These are phyloP conservation scores for Fusarium sp. DNA, from an alignment of 2,329 filamentous ascomycete genomes.

Conservation along the genomic window DNA sequence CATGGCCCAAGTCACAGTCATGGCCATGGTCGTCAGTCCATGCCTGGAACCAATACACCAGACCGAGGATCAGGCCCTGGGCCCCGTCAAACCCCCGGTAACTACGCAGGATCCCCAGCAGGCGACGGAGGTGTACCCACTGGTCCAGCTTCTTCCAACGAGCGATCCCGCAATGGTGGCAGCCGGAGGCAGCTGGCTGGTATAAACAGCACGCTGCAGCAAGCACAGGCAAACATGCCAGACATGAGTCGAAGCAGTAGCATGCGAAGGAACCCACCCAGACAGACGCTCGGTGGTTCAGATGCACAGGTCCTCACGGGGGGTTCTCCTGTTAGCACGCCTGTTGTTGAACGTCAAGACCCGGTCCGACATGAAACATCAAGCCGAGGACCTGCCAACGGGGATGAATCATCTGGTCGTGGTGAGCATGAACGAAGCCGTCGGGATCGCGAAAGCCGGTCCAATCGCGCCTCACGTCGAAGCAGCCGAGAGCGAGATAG, in stretches of 20 bases:
- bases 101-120: slow-evolving; percentile 39
- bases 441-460: slow-evolving; percentile 56
- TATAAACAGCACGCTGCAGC: slow-evolving; percentile 70
- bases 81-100: slow-evolving; percentile 40
- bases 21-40: slow-evolving; percentile 47
- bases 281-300: slow-evolving; percentile 62
- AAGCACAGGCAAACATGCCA: slow-evolving; percentile 59
- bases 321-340: slow-evolving; percentile 63
- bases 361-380: slow-evolving; percentile 54
- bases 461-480: slow-evolving; percentile 58
- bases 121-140: slow-evolving; percentile 49
- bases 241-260: slow-evolving; percentile 52
- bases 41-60: slow-evolving; percentile 47
- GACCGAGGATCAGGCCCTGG: slow-evolving; percentile 44
- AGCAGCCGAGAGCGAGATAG: slow-evolving; percentile 63
- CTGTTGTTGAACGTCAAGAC: slow-evolving; percentile 62
- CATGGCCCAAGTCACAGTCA: slow-evolving; percentile 33
- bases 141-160: slow-evolving; percentile 51
- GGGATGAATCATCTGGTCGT: slow-evolving; percentile 46
- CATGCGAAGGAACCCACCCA: slow-evolving; percentile 49
- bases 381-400: slow-evolving; percentile 49
- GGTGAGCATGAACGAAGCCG: slow-evolving; percentile 58
- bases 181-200: slow-evolving; percentile 67
- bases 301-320: slow-evolving; percentile 69
- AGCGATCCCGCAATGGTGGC: slow-evolving; percentile 53